These are phyloP conservation scores for Quercus mongolica DNA, from an alignment of 306 rosid species.

Conservation along the genomic window DNA sequence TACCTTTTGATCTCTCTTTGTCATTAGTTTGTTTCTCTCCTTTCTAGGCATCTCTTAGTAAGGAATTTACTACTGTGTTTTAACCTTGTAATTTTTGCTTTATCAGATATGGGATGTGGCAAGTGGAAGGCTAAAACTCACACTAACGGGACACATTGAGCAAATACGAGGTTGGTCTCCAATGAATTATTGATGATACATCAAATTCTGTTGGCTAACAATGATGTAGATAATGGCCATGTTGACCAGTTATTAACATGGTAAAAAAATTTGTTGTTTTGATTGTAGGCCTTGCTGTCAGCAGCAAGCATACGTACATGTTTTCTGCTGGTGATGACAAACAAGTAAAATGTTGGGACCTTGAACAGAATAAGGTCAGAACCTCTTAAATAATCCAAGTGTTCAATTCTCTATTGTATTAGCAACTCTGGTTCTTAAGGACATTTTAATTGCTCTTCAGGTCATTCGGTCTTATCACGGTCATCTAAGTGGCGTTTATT, in stretches of 20 bases:
- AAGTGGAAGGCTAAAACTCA: conserved; percentile 80
- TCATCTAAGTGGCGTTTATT: conserved; percentile 98
- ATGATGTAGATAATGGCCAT: conserved; percentile 7
- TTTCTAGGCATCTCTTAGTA: background rate
- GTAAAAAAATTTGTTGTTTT: conserved; percentile 7
- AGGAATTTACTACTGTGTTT: background rate
- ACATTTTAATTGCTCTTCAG: conserved; percentile 32
- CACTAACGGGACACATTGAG: conserved; percentile 94
- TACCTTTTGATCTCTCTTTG: background rate
- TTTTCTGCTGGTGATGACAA: conserved; percentile 99
- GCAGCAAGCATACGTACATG: conserved; percentile 90
- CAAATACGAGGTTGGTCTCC: conserved; percentile 77
- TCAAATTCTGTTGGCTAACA: background rate
- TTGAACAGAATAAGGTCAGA: conserved; percentile 93
- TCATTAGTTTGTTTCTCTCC: background rate
- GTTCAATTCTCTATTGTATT: conserved; percentile 8
- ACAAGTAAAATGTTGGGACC: conserved; percentile 99
- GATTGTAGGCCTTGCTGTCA: conserved; percentile 82
- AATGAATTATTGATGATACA: conserved; percentile 13
- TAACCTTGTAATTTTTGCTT: conserved; percentile 18
- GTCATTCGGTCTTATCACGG: conserved; percentile 96
- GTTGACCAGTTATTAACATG: background rate
- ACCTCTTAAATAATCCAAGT: background rate
- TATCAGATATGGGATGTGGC: conserved; percentile 96
- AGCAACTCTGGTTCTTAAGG: conserved; percentile 9